Evolutionary conservation across 2,329 filamentous ascomycete species (phyloP).

Genomic region (Nothophaeocryptopus gaeumannii): DNA sequence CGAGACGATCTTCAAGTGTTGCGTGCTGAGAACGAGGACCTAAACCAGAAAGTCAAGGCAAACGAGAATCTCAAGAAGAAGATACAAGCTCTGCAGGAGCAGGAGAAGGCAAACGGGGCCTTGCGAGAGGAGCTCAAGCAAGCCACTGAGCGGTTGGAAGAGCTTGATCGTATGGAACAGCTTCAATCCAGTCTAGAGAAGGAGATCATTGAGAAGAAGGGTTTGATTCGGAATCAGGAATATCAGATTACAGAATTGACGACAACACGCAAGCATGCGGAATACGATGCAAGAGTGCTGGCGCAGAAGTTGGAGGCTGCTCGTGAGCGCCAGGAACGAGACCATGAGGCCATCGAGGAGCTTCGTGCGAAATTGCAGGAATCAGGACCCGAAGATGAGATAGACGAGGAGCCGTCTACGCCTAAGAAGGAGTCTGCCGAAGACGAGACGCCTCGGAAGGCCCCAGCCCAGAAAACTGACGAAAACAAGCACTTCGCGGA

Average conservation of each 20-base stretch:
- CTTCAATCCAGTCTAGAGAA: slow-evolving; percentile 46
- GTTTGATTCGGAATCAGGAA: slow-evolving; percentile 50
- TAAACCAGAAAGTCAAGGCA: slow-evolving; percentile 48
- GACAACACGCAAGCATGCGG: slow-evolving; percentile 46
- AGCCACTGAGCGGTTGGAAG: slow-evolving; percentile 44
- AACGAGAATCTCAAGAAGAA: slow-evolving; percentile 55
- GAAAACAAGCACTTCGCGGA: slow-evolving; percentile 32
- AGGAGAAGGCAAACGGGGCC: slow-evolving; percentile 43
- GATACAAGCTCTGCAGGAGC: slow-evolving; percentile 50
- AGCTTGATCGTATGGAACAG: slow-evolving; percentile 46
- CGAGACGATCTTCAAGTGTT: slow-evolving; percentile 51
- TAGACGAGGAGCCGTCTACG: slow-evolving; percentile 22
- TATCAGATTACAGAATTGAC: slow-evolving; percentile 53
- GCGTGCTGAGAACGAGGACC: slow-evolving; percentile 49
- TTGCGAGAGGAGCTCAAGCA: slow-evolving; percentile 47
- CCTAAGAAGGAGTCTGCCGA: slow-evolving; percentile 12
- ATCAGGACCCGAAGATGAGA: slow-evolving; percentile 36
- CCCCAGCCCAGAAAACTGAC: slow-evolving; percentile 14
- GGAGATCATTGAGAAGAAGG: slow-evolving; percentile 51
- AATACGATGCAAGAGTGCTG: slow-evolving; percentile 48
- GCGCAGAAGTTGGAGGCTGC: slow-evolving; percentile 49
- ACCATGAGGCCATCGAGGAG: slow-evolving; percentile 48
- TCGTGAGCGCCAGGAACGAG: slow-evolving; percentile 46
- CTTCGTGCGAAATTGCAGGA: slow-evolving; percentile 47
- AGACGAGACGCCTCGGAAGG: slow-evolving; percentile 11